These are phyloP conservation scores for Cladosporium austrohemisphaericum DNA, from an alignment of 2,329 filamentous ascomycete genomes.

Conservation along the genomic window DNA sequence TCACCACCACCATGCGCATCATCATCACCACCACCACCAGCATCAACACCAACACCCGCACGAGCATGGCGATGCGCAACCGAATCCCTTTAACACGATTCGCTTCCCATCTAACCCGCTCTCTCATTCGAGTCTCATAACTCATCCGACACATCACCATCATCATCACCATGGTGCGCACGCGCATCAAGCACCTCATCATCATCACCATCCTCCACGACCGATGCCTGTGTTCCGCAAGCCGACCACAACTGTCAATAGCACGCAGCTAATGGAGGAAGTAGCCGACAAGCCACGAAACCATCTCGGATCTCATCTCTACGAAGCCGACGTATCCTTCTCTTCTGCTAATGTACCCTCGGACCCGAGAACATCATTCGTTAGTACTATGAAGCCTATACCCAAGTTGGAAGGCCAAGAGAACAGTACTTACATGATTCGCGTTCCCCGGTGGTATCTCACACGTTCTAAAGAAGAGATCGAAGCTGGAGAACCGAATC, in stretches of 20 bases:
- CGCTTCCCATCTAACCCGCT: constrained; percentile 31
- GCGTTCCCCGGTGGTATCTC: constrained; percentile 77
- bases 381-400: constrained; percentile 64
- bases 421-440: constrained; percentile 87
- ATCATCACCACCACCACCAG: constrained; percentile 43
- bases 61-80: constrained; percentile 28
- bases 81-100: constrained; percentile 31
- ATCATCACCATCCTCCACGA: constrained; percentile 36
- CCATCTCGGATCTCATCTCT: constrained; percentile 81
- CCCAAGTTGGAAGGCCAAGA: constrained; percentile 74
- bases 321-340: constrained; percentile 61
- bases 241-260: constrained; percentile 63
- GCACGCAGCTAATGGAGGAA: constrained; percentile 67
- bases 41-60: constrained; percentile 30
- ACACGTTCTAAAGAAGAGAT: constrained; percentile 15
- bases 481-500: constrained; percentile 39
- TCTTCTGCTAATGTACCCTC: constrained; percentile 31
- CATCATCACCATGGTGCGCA: constrained; percentile 38
- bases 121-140: constrained; percentile 26
- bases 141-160: constrained; percentile 32
- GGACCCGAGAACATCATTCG: constrained; percentile 56
- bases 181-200: constrained; percentile 29
- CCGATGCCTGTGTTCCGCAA: constrained; percentile 49
- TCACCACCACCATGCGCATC: constrained; percentile 56
- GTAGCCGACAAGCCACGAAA: constrained; percentile 67